Evolutionary conservation across 2,329 filamentous ascomycete species (phyloP), one percentile per base, ranked within the genome.

Genomic region (Cladophialophora exuberans): DNA sequence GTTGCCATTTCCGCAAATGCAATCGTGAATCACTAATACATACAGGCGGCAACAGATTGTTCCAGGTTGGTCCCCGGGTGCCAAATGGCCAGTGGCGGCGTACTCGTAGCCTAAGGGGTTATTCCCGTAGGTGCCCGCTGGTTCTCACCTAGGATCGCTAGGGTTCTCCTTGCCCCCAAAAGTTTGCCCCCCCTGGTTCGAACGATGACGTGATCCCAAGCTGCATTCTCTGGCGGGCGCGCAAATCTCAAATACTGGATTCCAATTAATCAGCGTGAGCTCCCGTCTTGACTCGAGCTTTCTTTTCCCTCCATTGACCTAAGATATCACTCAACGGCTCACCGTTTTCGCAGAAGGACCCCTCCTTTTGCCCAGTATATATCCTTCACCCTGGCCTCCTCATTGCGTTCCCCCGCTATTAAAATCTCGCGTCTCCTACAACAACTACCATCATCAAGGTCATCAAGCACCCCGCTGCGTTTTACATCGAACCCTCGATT

Each of bases 301-400:
- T 49, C 11, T 22, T 23, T 43, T 31, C 49, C 50, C 26, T 23
- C 17, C 42, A 30, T 9, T 45, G 28, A 35, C n/a, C 35, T 42
- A 15, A 18, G 9, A 25, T 18, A 42, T 49, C 28, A 38, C 23
- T 43, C 44, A 45, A 26, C 52, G n/a, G n/a, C 30, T 42, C 36
- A 49, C 46, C 9, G 17, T 18, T 23, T 41, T 15, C 17, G 39
- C 17, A n/a, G n/a, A n/a, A n/a, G n/a, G n/a, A n/a, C n/a, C 20
- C 10, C n/a, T 26, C 11, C 17, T 11, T 30, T 18, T 17, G 17
- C 22, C 3, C 6, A 15, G 9, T 51, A 51, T 63, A 67, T 66
- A 61, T 54, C 65, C 61, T 63, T 64, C 64, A 64, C 61, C 58
- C 60, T 67, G 64, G 65, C 61, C 56, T 44, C 61, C 39, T 52